Evolutionary conservation across 345 rosid species (phyloP).

Genomic region (Citrus inodora): DNA sequence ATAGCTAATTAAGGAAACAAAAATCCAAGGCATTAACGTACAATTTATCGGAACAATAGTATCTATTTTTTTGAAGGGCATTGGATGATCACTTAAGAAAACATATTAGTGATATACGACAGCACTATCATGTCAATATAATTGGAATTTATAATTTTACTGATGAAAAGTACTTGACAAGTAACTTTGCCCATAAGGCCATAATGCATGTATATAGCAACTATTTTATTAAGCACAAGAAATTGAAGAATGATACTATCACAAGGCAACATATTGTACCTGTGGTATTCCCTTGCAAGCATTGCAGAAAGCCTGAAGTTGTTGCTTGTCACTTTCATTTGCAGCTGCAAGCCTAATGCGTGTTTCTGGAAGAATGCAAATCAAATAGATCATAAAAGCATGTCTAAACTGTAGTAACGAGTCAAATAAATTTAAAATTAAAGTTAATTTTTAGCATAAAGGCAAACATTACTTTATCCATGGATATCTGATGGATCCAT

Average conservation of each 20-base stretch:
- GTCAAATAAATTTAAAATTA: background rate
- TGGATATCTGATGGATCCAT: background rate
- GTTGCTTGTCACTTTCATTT: constrained; percentile 68
- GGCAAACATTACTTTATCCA: background rate
- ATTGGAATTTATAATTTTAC: background rate
- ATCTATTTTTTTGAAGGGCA: background rate
- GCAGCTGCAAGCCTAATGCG: constrained; percentile 74
- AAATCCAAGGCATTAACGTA: background rate
- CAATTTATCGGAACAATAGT: background rate
- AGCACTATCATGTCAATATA: background rate
- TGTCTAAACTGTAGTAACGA: background rate
- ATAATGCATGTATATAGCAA: background rate
- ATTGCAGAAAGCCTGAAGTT: constrained; percentile 81
- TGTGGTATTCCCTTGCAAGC: constrained; percentile 95
- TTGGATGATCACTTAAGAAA: background rate
- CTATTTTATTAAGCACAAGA: background rate
- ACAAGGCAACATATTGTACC: constrained; percentile 38
- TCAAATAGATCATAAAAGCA: background rate
- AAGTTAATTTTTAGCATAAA: background rate
- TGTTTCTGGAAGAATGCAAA: constrained; percentile 49
- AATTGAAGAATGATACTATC: background rate
- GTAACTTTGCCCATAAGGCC: background rate
- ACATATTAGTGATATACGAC: background rate
- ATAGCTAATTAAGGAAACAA: background rate
- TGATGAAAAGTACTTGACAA: background rate